These are phyloP conservation scores for Aspergillus sp. DNA, from an alignment of 2,329 filamentous ascomycete species.

Conservation along the genomic window DNA sequence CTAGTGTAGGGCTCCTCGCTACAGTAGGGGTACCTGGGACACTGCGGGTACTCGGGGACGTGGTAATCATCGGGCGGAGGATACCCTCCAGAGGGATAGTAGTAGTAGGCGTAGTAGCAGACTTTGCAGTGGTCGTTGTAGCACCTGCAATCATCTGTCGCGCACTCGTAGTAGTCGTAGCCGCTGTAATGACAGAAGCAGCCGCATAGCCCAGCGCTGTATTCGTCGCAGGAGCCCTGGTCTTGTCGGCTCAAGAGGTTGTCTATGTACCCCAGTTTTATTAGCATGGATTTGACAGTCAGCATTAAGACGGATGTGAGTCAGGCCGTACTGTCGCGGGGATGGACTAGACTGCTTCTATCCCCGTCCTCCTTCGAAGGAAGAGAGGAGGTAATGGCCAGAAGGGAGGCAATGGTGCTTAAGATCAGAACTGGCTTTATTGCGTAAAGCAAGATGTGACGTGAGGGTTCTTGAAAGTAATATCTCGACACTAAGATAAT, in stretches of 20 bases:
- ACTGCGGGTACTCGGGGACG: not conserved
- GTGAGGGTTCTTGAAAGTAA: too few species aligned
- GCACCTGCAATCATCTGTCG: not conserved
- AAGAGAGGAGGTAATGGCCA: not conserved
- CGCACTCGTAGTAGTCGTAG: not conserved
- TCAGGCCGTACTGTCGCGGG: too few species aligned
- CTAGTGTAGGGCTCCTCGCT: not conserved
- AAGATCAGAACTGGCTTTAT: not conserved
- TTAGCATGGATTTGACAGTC: too few species aligned
- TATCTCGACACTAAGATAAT: too few species aligned
- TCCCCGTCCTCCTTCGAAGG: not conserved
- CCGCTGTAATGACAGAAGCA: slow-evolving; percentile 3
- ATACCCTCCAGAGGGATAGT: not conserved
- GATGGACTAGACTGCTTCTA: too few species aligned
- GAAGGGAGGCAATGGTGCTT: not conserved
- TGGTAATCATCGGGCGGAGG: not conserved
- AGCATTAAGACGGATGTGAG: too few species aligned
- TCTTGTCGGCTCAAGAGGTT: not conserved
- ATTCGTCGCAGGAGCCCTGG: not conserved
- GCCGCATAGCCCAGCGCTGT: slow-evolving; percentile 3
- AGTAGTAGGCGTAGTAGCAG: slow-evolving; percentile 7
- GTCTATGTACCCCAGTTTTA: too few species aligned
- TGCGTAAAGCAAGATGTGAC: too few species aligned
- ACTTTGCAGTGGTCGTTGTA: not conserved
- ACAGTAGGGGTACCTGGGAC: not conserved